Evolutionary conservation across 345 rosid species (phyloP).

Genomic region (Toxicodendron radicans): DNA sequence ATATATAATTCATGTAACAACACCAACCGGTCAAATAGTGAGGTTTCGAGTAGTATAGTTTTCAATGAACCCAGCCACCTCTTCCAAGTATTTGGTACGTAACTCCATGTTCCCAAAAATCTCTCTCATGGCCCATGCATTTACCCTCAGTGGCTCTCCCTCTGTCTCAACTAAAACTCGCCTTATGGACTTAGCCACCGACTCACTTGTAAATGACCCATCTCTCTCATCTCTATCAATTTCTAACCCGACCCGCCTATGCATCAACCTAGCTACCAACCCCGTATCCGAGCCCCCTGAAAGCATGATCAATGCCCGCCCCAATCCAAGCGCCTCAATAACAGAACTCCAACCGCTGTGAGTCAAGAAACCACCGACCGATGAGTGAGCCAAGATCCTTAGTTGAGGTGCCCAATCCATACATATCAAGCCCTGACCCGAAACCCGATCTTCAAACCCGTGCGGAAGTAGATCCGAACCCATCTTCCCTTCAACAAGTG

Average conservation of each 20-base stretch:
- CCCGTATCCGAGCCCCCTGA: slow-evolving; percentile 19
- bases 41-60: background rate
- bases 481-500: background rate
- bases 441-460: slow-evolving; percentile 12
- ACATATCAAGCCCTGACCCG: slow-evolving; percentile 21
- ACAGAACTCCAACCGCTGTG: slow-evolving; percentile 30
- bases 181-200: slow-evolving; percentile 21
- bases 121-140: slow-evolving; percentile 26
- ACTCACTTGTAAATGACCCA: slow-evolving; percentile 25
- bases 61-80: slow-evolving; percentile 16
- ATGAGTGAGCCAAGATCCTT: slow-evolving; percentile 20
- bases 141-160: slow-evolving; percentile 16
- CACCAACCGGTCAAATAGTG: background rate
- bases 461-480: slow-evolving; percentile 2
- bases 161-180: slow-evolving; percentile 20
- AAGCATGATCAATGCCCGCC: slow-evolving; percentile 19
- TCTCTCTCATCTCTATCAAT: slow-evolving; percentile 22
- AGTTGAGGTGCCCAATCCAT: slow-evolving; percentile 28
- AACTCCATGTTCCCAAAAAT: slow-evolving; percentile 3
- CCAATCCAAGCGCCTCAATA: slow-evolving; percentile 27
- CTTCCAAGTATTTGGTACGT: slow-evolving; percentile 7
- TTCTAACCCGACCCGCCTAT: slow-evolving; percentile 20
- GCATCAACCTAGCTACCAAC: slow-evolving; percentile 20
- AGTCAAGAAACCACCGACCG: slow-evolving; percentile 35
- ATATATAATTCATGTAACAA: too few relatives aligned